These are phyloP conservation scores for Coemansia pectinata DNA, from an alignment of 192 early-diverging fungal genomes.

Conservation along the genomic window DNA sequence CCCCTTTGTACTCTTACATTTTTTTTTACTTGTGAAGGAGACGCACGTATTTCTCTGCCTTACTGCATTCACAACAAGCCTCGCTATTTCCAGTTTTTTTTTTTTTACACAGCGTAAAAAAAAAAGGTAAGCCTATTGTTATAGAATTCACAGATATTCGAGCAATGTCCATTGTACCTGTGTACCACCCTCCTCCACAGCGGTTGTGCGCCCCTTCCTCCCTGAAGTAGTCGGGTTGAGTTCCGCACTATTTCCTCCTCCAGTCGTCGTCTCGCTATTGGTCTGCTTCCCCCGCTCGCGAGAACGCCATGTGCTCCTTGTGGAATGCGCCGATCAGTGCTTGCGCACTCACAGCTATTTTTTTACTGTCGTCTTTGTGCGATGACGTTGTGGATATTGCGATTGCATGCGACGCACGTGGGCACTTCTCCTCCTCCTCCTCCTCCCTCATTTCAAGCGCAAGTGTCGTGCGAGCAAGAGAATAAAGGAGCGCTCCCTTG, in stretches of 20 bases:
- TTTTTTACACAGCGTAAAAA: background rate
- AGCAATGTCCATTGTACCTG: background rate
- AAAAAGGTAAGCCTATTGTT: background rate
- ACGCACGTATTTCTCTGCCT: background rate
- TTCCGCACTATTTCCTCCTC: background rate
- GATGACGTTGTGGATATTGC: slow-evolving; percentile 5
- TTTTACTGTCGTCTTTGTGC: background rate
- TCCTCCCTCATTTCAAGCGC: background rate
- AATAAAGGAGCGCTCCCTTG: background rate
- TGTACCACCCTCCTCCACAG: background rate
- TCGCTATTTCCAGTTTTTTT: background rate
- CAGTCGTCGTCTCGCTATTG: background rate
- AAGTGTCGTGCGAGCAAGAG: background rate
- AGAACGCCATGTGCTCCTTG: background rate
- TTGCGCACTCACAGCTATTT: background rate
- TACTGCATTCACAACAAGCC: background rate
- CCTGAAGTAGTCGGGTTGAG: background rate
- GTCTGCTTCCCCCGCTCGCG: background rate
- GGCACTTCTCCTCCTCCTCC: background rate
- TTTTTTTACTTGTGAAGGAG: background rate
- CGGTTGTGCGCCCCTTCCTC: background rate
- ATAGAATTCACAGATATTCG: background rate
- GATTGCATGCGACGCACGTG: slow-evolving; percentile 4
- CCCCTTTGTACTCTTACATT: background rate
- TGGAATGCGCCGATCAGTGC: background rate